A percentile compares a stretch with the other conserved stretches of the same genome.
Conservation (phyloP, 1,284 basidiomycete species). For the Thecaphora frezii region DNA sequence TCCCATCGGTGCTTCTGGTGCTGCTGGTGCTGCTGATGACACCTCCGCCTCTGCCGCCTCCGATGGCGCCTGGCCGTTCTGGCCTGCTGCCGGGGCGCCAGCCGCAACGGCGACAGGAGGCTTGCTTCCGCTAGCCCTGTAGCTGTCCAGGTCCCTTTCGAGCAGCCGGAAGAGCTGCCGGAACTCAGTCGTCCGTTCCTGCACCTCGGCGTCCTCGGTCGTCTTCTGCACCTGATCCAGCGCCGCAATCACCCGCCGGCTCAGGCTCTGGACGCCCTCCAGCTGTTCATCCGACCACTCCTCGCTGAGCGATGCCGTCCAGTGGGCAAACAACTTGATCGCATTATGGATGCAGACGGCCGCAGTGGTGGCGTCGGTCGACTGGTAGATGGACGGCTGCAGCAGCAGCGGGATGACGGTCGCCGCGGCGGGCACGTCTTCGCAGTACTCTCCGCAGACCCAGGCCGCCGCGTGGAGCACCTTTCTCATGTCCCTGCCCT, state of each 20-base stretch:
- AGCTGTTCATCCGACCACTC: slow-evolving; percentile 74
- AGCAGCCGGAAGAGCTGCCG: slow-evolving; percentile 79
- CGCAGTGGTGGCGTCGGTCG: slow-evolving; percentile 17
- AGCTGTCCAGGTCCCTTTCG: slow-evolving; percentile 69
- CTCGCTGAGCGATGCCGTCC: slow-evolving; percentile 73
- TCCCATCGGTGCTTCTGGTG: no score
- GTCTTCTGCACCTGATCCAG: slow-evolving; percentile 65
- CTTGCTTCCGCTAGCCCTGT: no score
- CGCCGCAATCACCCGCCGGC: slow-evolving; percentile 67
- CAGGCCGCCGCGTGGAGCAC: slow-evolving; percentile 88
- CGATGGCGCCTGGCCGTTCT: not conserved
- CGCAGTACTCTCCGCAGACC: slow-evolving; percentile 89
- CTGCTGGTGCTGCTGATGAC: not conserved
- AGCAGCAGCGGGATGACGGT: slow-evolving; percentile 64
- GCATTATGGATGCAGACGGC: slow-evolving; percentile 73
- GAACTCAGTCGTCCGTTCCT: slow-evolving; percentile 83
- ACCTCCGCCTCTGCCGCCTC: not conserved
- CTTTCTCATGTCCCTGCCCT: slow-evolving; percentile 61
- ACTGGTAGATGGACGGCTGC: slow-evolving; percentile 19
- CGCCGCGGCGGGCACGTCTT: slow-evolving; percentile 49
- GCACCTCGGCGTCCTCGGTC: slow-evolving; percentile 76
- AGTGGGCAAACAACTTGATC: slow-evolving; percentile 82
- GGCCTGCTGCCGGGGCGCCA: not conserved
- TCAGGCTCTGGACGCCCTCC: slow-evolving; percentile 67
- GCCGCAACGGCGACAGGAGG: not conserved